Evolutionary conservation across 1,284 basidiomycete genomes (phyloP), one percentile per base, ranked within the genome.

Genomic region (Heterobasidion parviporum): DNA sequence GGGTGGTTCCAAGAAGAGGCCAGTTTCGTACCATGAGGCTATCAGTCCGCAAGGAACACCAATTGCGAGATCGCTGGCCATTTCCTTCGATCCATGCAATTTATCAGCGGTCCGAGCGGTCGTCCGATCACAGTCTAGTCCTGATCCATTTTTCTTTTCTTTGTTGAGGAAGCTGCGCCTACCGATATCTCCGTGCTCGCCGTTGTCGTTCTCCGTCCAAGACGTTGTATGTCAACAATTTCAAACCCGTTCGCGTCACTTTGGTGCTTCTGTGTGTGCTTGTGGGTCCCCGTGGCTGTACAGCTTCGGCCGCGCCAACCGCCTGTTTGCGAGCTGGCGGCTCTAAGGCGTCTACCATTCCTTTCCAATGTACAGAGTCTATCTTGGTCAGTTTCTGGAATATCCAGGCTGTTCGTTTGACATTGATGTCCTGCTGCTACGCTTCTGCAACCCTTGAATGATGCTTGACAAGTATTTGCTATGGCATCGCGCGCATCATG

Each of bases 251-350:
- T 2, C 26, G 20, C 18, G 33, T n/a, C 14, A 8, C 50, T 18
- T 18, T 54, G 61, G 64, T 56, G 61, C 62, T 65, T 67, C 65
- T 71, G 71, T 66, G 64, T 72, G 68, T 72, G 69, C 70, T 58
- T 64, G 67, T 74, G 59, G 66, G 60, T 73, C 72, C 64, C 34
- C 12, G 44, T 9, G 18, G 46, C 52, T 57, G 46, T 54, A 53
- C 52, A 52, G 7, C 50, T 51, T 35, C 50, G n/a, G 38, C 38
- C n/a, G n/a, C n/a, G 10, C 38, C n/a, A 41, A 12, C 38, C 10
- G 10, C 38, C 10, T 41, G 12, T n/a, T 41, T n/a, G n/a, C 38
- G n/a, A n/a, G n/a, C 38, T 41, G 38, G 38, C 12, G n/a, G 26
- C 26, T 26, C 26, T n/a, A 8, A 10, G 38, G n/a, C 38, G 12